Percentiles rank a stretch among this genome's conserved stretches.
Evolutionary conservation across 768 basidiomycete species (phyloP).

Genomic region (Ramaria sp.): DNA sequence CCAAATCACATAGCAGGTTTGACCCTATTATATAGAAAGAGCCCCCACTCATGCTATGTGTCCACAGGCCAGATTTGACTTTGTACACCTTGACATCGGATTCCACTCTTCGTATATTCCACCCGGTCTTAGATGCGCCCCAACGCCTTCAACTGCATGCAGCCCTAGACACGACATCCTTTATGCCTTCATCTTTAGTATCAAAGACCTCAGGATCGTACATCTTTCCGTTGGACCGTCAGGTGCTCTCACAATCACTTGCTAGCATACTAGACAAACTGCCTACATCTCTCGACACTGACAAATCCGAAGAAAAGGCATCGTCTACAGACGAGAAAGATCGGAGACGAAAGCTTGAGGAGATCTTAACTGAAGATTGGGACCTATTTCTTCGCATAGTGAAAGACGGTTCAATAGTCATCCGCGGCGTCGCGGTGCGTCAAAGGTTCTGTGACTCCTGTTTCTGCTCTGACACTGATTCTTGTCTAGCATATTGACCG

Average conservation of each 20-base stretch:
- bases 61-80: conserved; percentile 56
- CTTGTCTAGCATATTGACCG: conserved; percentile 71
- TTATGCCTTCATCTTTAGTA: conserved; percentile 33
- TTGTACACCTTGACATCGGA: conserved; percentile 81
- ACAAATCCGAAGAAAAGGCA: conserved; percentile 16
- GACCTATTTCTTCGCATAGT: conserved; percentile 70
- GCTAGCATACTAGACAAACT: conserved; percentile 23
- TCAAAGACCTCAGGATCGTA: conserved; percentile 29
- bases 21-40: conserved; percentile 16
- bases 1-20: conserved; percentile 55
- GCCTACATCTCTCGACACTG: background rate
- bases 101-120: conserved; percentile 72
- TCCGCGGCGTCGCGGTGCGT: conserved; percentile 66
- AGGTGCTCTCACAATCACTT: conserved; percentile 41
- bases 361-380: conserved; percentile 64
- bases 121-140: conserved; percentile 81
- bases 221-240: conserved; percentile 63
- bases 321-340: conserved; percentile 31
- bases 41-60: conserved; percentile 4
- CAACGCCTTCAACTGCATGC: conserved; percentile 78
- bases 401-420: conserved; percentile 59
- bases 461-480: background rate
- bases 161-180: conserved; percentile 61
- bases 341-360: conserved; percentile 37
- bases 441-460: background rate